A percentile compares a stretch with the other conserved stretches of the same genome.
Conservation (phyloP, 2,329 filamentous ascomycete species). For the Parafenestella ontariensis region DNA sequence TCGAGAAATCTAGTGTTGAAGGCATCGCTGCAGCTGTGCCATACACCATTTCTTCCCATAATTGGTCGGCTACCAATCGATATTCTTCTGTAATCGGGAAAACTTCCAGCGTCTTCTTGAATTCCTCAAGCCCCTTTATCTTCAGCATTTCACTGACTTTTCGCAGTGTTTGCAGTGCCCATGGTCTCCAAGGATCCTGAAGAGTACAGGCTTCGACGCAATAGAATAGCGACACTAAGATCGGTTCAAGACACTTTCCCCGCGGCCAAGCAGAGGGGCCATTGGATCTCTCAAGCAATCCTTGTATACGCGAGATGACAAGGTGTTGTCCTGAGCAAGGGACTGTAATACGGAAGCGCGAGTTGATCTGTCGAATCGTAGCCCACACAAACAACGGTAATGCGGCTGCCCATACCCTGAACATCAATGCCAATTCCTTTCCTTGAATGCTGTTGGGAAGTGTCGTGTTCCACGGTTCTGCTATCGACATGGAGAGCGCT, state of each 20-base stretch:
- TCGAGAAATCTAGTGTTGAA: neutral
- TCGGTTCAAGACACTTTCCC: conserved; percentile 22
- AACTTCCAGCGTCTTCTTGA: conserved; percentile 22
- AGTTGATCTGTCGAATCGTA: conserved; percentile 19
- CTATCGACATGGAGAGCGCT: conserved; percentile 9
- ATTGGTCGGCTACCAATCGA: conserved; percentile 1
- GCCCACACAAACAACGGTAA: conserved; percentile 22
- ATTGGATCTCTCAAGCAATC: conserved; percentile 12
- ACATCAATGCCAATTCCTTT: conserved; percentile 20
- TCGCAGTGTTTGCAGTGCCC: conserved; percentile 15
- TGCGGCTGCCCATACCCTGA: conserved; percentile 22
- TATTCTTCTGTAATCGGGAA: conserved; percentile 23
- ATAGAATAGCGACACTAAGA: conserved; percentile 27
- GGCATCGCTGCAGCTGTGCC: conserved; percentile 1
- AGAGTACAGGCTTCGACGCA: conserved; percentile 22
- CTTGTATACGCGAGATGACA: conserved; percentile 12
- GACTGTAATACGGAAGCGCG: conserved; percentile 1
- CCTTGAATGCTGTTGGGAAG: conserved; percentile 6
- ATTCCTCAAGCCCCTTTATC: conserved; percentile 22
- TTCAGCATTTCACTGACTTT: conserved; percentile 18
- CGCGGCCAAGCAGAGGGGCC: conserved; percentile 24
- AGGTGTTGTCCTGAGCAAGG: conserved; percentile 8
- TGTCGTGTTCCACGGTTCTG: conserved; percentile 22
- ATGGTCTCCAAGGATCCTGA: conserved; percentile 16
- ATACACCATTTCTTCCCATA: conserved; percentile 24